Base-by-base conservation (phyloP, 371 early-diverging fungal genomes). In the Chytridium lagenaria region DNA sequence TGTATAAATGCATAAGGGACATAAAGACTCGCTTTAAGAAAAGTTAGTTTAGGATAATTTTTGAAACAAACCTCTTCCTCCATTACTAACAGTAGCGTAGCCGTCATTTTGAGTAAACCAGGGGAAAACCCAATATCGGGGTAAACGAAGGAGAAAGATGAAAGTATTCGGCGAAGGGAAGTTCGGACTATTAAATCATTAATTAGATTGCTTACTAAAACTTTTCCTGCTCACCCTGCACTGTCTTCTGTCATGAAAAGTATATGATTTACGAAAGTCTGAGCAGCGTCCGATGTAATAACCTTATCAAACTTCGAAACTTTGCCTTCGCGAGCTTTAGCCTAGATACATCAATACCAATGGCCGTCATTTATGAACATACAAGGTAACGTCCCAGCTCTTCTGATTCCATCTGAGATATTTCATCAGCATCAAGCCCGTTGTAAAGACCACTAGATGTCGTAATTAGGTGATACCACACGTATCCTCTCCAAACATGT, bases 61-160 rank as follows among this genome's bases (percentile, higher is more conserved):
- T n/a, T n/a, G n/a, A 68, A 22, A 16, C 57, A n/a, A 3, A 70
- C 70, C 59, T 70, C 70, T 33, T 70, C 70, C 36, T 70, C 70
- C 70, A 70, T 70, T 10, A 19, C 28, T 34, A 70, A 30, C 22
- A 70, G 31, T 23, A 70, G 61, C 61, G 59, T 59, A 2, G 70
- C 57, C 3, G 70, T 59, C 34, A 70, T 26, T 37, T 59, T 55
- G 2, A 49, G 36, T 12, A 59, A 26, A 2, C 52, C 70, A 7
- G 70, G 34, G n/a, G 33, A 36, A 30, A 51, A 55, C 7, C 57
- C 59, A 31, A 70, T 34, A 1, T 36, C 59, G 19, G 59, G 38
- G 31, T 70, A 33, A 1, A 50, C 7, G 7, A 16, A 5, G 12
- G 38, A 23, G 26, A 70, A 70, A 1, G 39, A 30, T 5, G 37